Conservation (phyloP, 2,329 filamentous ascomycete genomes). For the Diaporthe caulivora region DNA sequence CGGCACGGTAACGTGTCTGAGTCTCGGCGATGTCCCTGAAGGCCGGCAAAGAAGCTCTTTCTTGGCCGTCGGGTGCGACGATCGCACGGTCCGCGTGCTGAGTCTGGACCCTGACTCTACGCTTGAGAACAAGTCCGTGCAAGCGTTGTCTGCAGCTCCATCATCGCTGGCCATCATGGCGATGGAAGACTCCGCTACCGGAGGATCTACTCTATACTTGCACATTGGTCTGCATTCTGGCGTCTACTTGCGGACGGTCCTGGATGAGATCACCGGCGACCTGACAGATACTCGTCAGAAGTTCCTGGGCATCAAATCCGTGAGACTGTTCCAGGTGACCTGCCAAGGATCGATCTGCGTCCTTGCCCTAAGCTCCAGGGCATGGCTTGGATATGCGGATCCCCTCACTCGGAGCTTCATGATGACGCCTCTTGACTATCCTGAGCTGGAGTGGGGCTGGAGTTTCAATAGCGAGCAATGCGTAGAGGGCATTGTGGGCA, state of each 20-base stretch:
- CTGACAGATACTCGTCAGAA: slow-evolving; percentile 94
- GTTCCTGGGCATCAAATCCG: slow-evolving; percentile 91
- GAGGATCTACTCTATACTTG: slow-evolving; percentile 89
- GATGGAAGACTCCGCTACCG: slow-evolving; percentile 94
- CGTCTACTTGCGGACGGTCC: slow-evolving; percentile 92
- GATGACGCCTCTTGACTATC: slow-evolving; percentile 91
- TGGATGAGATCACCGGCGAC: slow-evolving; percentile 96
- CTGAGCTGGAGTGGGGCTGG: slow-evolving; percentile 91
- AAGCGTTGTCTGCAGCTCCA: slow-evolving; percentile 90
- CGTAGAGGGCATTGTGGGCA: slow-evolving; percentile 92
- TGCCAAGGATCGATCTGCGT: slow-evolving; percentile 88
- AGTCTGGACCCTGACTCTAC: slow-evolving; percentile 92
- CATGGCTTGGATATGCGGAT: slow-evolving; percentile 97
- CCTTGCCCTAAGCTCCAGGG: slow-evolving; percentile 88
- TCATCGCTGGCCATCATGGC: slow-evolving; percentile 91
- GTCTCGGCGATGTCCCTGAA: slow-evolving; percentile 91
- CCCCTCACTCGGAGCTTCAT: slow-evolving; percentile 89
- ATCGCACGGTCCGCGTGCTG: slow-evolving; percentile 93
- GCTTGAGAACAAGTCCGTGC: slow-evolving; percentile 92
- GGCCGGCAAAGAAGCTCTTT: slow-evolving; percentile 91
- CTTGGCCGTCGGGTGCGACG: slow-evolving; percentile 95
- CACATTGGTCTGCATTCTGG: slow-evolving; percentile 97
- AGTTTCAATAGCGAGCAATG: slow-evolving; percentile 97
- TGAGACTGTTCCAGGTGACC: slow-evolving; percentile 91
- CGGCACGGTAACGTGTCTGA: slow-evolving; percentile 94